These are phyloP conservation scores for Camellia granthamiana DNA, from an alignment of 148 eudicot genomes.

Conservation along the genomic window DNA sequence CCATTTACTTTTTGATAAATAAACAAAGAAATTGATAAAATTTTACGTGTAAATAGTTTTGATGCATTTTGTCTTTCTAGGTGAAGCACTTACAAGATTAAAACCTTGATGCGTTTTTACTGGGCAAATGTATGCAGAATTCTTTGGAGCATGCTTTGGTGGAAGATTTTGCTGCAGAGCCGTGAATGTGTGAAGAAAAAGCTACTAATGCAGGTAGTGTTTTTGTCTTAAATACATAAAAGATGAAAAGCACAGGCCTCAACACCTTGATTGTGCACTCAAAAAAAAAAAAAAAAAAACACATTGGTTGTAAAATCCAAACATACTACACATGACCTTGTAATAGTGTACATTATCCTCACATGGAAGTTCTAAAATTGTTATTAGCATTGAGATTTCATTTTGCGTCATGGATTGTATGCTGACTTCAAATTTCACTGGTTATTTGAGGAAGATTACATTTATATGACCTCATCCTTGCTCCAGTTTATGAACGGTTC, in stretches of 20 bases:
- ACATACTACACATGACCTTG: not conserved
- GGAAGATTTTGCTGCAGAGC: slow-evolving; percentile 8
- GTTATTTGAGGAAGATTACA: no score
- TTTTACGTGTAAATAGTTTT: not conserved
- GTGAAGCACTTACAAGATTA: not conserved
- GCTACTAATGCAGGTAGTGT: slow-evolving; percentile 2
- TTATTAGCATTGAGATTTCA: not conserved
- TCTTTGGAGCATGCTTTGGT: not conserved
- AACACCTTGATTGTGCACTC: not conserved
- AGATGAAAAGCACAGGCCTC: not conserved
- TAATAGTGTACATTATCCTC: not conserved
- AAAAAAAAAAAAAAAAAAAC: no score
- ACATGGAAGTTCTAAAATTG: not conserved
- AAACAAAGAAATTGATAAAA: not conserved
- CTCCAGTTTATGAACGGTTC: no score
- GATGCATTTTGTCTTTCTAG: not conserved
- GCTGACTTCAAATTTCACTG: no score
- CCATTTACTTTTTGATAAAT: not conserved
- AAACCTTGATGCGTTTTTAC: not conserved
- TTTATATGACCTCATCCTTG: no score
- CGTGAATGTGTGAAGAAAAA: not conserved
- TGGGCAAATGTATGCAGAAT: not conserved
- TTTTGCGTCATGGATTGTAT: no score
- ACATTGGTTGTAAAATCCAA: not conserved
- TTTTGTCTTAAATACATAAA: not conserved